A percentile compares a stretch with the other conserved stretches of the same genome.
Conservation (phyloP, 306 rosid genomes). For the Quercus robur region DNA sequence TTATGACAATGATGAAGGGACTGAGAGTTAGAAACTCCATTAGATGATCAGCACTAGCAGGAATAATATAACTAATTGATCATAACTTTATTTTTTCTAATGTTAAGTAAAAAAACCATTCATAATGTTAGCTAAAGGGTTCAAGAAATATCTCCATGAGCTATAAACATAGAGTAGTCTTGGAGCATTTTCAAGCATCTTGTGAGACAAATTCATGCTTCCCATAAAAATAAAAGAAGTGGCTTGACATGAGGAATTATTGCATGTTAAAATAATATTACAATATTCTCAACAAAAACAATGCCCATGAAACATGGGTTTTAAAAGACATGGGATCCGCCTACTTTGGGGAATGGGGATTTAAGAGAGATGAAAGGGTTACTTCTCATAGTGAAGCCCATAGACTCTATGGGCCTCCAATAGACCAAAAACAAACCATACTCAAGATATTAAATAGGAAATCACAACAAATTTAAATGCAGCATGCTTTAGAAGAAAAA, state of each 20-base stretch:
- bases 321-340: neutral
- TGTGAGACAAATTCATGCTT: neutral
- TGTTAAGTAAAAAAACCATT: no score
- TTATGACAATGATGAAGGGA: no score
- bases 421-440: neutral
- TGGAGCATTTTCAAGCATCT: no score
- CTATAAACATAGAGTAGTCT: no score
- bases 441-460: neutral
- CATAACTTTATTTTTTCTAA: no score
- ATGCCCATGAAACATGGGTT: neutral
- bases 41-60: no score
- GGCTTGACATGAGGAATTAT: neutral
- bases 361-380: neutral
- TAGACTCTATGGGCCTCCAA: neutral
- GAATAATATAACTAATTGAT: no score
- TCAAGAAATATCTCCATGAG: no score
- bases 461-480: neutral
- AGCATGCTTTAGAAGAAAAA: neutral
- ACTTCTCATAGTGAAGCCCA: neutral
- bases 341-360: neutral
- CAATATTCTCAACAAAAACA: neutral
- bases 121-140: no score
- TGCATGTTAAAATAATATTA: neutral
- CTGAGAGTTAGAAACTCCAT: no score
- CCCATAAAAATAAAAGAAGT: neutral